Evolutionary conservation across 352 stramenopile species (phyloP).

Genomic region (Phytophthora lateralis): DNA sequence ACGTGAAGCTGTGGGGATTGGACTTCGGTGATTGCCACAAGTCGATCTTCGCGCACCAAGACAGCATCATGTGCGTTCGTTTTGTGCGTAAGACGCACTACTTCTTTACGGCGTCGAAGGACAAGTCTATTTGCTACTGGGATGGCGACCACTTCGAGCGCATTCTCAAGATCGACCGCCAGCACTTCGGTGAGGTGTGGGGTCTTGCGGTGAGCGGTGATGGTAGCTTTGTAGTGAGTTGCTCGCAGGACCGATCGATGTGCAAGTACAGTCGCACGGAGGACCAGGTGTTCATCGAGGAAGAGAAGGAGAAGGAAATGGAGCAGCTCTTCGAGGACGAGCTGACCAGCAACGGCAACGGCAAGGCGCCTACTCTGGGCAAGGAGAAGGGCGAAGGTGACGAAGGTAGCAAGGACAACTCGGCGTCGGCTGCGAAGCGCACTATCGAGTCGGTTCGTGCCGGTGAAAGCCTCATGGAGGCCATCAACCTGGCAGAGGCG

Average conservation of each 20-base stretch:
- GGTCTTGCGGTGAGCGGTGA: constrained; percentile 90
- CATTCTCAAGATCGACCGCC: constrained; percentile 77
- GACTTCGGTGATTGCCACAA: constrained; percentile 99
- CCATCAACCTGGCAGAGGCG: constrained; percentile 92
- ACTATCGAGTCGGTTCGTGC: constrained; percentile 93
- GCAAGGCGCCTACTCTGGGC: constrained; percentile 57
- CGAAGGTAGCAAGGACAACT: constrained; percentile 53
- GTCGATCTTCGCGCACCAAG: constrained; percentile 98
- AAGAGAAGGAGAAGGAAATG: constrained; percentile 96
- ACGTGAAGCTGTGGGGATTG: constrained; percentile 99
- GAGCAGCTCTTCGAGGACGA: constrained; percentile 96
- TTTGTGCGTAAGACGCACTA: constrained; percentile 98
- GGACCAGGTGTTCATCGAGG: constrained; percentile 97
- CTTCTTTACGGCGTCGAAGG: constrained; percentile 98
- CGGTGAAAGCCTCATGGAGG: constrained; percentile 94
- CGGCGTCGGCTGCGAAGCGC: constrained; percentile 90
- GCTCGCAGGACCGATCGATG: constrained; percentile 96
- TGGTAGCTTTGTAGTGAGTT: constrained; percentile 95
- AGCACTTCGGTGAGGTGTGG: constrained; percentile 90
- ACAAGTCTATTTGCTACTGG: constrained; percentile 98
- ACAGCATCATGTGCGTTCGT: constrained; percentile 96
- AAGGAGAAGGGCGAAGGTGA: constrained; percentile 57
- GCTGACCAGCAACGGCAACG: constrained; percentile 80
- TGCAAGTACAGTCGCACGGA: constrained; percentile 97
- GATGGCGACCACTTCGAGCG: constrained; percentile 98